Conservation (phyloP, 1,284 basidiomycete species). For the Spongispora temasekensis region DNA sequence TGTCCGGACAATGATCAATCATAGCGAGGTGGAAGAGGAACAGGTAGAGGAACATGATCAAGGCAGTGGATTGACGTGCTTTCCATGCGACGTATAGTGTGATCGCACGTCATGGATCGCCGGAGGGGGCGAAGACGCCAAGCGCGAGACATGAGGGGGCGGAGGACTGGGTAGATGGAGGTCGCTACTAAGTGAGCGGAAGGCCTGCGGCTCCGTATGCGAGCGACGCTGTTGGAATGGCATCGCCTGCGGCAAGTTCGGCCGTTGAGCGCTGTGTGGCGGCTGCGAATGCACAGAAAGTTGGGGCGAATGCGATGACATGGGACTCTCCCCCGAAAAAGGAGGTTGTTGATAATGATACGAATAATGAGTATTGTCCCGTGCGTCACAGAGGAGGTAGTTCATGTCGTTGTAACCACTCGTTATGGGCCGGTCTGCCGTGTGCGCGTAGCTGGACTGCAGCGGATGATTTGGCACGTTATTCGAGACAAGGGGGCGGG, state of each 20-base stretch:
- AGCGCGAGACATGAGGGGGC: slow-evolving; percentile 33
- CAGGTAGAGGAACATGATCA: slow-evolving; percentile 28
- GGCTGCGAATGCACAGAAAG: slow-evolving; percentile 36
- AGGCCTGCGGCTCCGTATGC: slow-evolving; percentile 35
- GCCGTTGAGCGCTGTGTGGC: slow-evolving; percentile 30
- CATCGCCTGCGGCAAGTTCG: slow-evolving; percentile 29
- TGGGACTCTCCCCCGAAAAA: slow-evolving; percentile 36
- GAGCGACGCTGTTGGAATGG: slow-evolving; percentile 37
- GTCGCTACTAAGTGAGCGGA: slow-evolving; percentile 34
- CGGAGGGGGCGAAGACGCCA: slow-evolving; percentile 35
- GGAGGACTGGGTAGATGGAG: slow-evolving; percentile 37
- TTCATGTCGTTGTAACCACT: slow-evolving; percentile 39
- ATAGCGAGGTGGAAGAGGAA: slow-evolving; percentile 18
- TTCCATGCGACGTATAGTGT: slow-evolving; percentile 39
- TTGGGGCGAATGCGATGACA: slow-evolving; percentile 37
- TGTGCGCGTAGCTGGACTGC: slow-evolving; percentile 34
- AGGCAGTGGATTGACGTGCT: slow-evolving; percentile 39
- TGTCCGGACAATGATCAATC: slow-evolving; percentile 31
- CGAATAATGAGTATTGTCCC: slow-evolving; percentile 37
- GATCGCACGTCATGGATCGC: slow-evolving; percentile 38
- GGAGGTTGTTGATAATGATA: slow-evolving; percentile 38
- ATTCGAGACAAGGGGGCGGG: slow-evolving; percentile 33
- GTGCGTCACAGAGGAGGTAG: slow-evolving; percentile 37
- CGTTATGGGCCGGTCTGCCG: slow-evolving; percentile 33
- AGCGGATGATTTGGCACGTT: slow-evolving; percentile 31